These are phyloP conservation scores for Niebla homalea DNA, from an alignment of 495 filamentous ascomycete species.

Conservation along the genomic window DNA sequence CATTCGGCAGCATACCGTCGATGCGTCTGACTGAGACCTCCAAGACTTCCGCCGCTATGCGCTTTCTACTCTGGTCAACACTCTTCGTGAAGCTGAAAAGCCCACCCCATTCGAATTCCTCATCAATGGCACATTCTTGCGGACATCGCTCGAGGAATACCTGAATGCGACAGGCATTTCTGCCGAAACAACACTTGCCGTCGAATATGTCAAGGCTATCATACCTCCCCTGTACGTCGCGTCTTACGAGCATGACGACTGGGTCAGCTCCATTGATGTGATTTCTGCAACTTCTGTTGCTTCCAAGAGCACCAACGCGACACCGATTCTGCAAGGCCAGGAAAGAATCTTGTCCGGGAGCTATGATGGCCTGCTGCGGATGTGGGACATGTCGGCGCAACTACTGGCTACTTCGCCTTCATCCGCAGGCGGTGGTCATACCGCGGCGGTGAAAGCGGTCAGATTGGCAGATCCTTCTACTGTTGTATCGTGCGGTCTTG, in stretches of 20 bases:
- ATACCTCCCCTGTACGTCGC: conserved; percentile 77
- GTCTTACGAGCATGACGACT: conserved; percentile 90
- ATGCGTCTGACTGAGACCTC: conserved; percentile 6
- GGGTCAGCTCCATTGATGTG: conserved; percentile 87
- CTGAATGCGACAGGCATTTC: conserved; percentile 74
- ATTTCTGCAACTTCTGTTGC: conserved; percentile 53
- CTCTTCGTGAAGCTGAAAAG: conserved; percentile 61
- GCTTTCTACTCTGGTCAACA: conserved; percentile 86
- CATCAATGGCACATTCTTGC: conserved; percentile 78
- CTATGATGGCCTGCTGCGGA: conserved; percentile 73
- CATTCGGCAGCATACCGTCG: not conserved
- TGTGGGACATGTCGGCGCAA: conserved; percentile 82
- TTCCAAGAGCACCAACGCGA: conserved; percentile 38
- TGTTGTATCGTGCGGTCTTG: conserved; percentile 68
- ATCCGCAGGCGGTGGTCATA: conserved; percentile 54
- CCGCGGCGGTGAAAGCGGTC: conserved; percentile 59
- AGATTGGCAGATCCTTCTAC: conserved; percentile 65
- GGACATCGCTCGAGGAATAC: conserved; percentile 79
- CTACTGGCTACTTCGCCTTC: conserved; percentile 56
- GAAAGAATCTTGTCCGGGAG: conserved; percentile 74
- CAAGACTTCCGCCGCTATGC: conserved; percentile 75
- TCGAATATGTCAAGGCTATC: conserved; percentile 86
- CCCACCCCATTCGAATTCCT: conserved; percentile 94
- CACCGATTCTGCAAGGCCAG: conserved; percentile 31
- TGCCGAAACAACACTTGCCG: conserved; percentile 66